Percentiles rank a stretch among this genome's conserved stretches.
Conservation (phyloP, 179 eudicot genomes). For the Heliamphora pulchella region DNA sequence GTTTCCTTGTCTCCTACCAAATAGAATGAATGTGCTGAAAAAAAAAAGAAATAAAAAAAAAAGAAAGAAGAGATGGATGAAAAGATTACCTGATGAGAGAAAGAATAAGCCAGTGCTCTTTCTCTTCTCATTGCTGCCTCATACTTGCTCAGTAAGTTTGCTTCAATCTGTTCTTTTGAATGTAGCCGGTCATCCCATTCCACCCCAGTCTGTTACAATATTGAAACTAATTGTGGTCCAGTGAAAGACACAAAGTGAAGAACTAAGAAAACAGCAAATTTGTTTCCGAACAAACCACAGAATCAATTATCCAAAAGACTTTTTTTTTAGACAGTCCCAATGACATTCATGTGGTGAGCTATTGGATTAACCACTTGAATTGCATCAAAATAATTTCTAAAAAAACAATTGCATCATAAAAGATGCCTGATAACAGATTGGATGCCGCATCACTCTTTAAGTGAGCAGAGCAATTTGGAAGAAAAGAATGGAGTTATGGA, state of each 20-base stretch:
- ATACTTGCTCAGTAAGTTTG: slow-evolving; percentile 61
- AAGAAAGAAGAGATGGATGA: not conserved
- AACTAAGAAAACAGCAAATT: not conserved
- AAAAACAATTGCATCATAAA: not conserved
- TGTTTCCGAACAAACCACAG: slow-evolving; percentile 5
- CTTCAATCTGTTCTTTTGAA: slow-evolving; percentile 80
- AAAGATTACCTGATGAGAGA: slow-evolving; percentile 70
- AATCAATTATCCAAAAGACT: not conserved
- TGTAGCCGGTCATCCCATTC: slow-evolving; percentile 76
- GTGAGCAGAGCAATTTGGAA: not conserved
- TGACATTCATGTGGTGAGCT: no score
- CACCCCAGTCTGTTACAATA: slow-evolving; percentile 47
- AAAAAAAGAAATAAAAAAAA: no score
- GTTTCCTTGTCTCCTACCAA: not conserved
- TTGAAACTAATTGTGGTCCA: not conserved
- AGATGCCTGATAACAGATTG: not conserved
- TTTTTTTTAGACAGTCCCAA: no score
- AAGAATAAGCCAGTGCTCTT: slow-evolving; percentile 87
- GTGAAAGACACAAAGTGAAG: not conserved
- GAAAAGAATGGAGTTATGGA: not conserved
- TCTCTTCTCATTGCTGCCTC: slow-evolving; percentile 94
- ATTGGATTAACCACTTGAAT: not conserved
- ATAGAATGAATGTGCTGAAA: not conserved
- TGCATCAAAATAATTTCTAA: not conserved
- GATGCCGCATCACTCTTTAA: not conserved